Percentiles rank a stretch among this genome's conserved stretches.
These are phyloP conservation scores for Agaricus blazei DNA, from an alignment of 768 basidiomycete species.

Conservation along the genomic window DNA sequence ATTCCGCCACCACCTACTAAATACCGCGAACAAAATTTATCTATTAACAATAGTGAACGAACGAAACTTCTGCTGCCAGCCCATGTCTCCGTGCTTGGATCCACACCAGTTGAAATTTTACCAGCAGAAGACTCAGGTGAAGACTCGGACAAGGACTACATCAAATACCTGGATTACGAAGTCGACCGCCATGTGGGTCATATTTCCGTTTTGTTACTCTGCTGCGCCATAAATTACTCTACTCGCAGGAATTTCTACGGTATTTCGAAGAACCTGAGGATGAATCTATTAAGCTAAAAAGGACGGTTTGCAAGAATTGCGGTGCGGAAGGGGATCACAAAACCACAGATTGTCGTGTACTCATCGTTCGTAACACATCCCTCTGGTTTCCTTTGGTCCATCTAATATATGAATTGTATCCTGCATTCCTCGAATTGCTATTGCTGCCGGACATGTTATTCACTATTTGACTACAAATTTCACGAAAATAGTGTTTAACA, in stretches of 20 bases:
- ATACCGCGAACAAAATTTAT: background rate
- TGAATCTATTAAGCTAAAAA: conserved; percentile 34
- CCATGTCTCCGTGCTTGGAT: conserved; percentile 60
- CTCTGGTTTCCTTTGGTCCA: conserved; percentile 1
- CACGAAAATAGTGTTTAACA: conserved; percentile 56
- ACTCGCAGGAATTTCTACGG: conserved; percentile 45
- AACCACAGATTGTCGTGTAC: conserved; percentile 60
- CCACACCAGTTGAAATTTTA: conserved; percentile 41
- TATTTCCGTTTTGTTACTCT: background rate
- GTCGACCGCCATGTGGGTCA: conserved; percentile 25
- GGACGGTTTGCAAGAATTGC: conserved; percentile 71
- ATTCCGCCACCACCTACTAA: conserved; percentile 1
- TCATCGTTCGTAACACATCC: conserved; percentile 49
- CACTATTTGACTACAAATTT: background rate
- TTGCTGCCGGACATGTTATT: background rate
- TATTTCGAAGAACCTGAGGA: conserved; percentile 56
- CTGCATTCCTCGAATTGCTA: background rate
- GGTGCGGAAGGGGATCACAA: conserved; percentile 70
- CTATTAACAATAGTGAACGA: background rate
- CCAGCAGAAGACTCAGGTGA: conserved; percentile 33
- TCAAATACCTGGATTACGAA: conserved; percentile 76
- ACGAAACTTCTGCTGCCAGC: conserved; percentile 53
- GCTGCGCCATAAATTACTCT: background rate
- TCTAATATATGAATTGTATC: background rate
- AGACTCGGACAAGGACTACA: conserved; percentile 56